Evolutionary conservation across 805 yeast genomes (phyloP).

Genomic region (Cyberlindnera misumaiensis): DNA sequence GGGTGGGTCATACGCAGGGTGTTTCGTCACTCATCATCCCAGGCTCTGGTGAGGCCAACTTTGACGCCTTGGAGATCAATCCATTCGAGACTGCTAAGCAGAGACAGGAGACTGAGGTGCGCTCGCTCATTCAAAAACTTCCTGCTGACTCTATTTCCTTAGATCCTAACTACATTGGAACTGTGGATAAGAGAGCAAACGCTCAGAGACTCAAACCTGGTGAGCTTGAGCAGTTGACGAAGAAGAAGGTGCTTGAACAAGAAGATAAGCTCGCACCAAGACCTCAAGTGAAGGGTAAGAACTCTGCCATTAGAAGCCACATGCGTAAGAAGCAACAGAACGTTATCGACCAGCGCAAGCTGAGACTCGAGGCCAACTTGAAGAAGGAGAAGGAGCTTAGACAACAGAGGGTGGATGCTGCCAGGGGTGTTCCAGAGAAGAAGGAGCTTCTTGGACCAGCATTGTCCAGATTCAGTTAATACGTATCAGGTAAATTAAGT

Average conservation of each 20-base stretch:
- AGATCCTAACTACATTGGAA: constrained; percentile 85
- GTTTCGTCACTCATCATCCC: constrained; percentile 85
- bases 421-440: constrained; percentile 46
- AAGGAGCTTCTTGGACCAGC: constrained; percentile 35
- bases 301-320: constrained; percentile 75
- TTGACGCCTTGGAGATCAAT: constrained; percentile 86
- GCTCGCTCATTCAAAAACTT: constrained; percentile 76
- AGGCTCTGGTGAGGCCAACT: constrained; percentile 97
- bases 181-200: constrained; percentile 66
- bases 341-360: constrained; percentile 78
- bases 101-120: constrained; percentile 89
- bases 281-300: constrained; percentile 70
- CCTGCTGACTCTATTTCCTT: constrained; percentile 88
- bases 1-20: constrained; percentile 77
- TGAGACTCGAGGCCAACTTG: constrained; percentile 69
- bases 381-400: constrained; percentile 68
- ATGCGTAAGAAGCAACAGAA: constrained; percentile 79
- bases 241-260: constrained; percentile 30
- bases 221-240: constrained; percentile 40
- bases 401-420: constrained; percentile 39
- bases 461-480: constrained; percentile 30
- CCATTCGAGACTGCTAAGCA: constrained; percentile 90
- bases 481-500: no score
- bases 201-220: constrained; percentile 57
- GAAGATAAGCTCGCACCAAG: constrained; percentile 38